These are phyloP conservation scores for Galerina marginata DNA, from an alignment of 768 basidiomycete genomes.

Conservation along the genomic window DNA sequence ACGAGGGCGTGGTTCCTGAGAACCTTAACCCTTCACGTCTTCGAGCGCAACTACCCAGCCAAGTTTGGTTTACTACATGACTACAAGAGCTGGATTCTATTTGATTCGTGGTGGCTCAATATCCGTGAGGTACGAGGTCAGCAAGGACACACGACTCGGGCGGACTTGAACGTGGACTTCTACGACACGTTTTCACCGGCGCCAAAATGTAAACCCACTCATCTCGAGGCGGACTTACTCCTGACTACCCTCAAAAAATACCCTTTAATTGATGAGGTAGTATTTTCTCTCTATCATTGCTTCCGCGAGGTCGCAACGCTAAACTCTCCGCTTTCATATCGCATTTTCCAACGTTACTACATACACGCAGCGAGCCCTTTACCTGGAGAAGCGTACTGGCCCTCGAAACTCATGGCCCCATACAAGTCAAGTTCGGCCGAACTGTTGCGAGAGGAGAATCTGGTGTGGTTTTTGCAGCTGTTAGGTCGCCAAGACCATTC, in stretches of 20 bases:
- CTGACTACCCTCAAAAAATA: neutral
- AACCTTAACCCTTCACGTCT: too few relatives aligned
- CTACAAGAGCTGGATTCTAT: conserved; percentile 4
- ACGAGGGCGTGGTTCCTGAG: too few relatives aligned
- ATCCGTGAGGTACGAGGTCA: neutral
- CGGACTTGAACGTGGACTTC: neutral
- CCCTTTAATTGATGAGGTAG: neutral
- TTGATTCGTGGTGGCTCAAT: conserved; percentile 4
- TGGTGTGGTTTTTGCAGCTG: conserved; percentile 2
- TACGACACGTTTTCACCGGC: neutral
- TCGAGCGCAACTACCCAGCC: neutral
- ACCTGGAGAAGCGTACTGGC: conserved; percentile 1
- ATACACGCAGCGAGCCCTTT: neutral
- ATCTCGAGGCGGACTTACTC: neutral
- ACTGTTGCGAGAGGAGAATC: conserved; percentile 1
- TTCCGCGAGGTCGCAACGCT: neutral
- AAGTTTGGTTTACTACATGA: neutral
- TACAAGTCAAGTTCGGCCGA: neutral
- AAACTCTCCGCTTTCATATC: neutral
- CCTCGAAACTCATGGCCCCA: neutral
- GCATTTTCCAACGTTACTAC: neutral
- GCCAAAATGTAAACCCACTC: neutral
- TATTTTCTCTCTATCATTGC: conserved; percentile 2
- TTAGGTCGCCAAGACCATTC: neutral
- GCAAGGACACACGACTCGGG: neutral